Evolutionary conservation across 371 early-diverging fungal species (phyloP).

Genomic region (Mortierella sp.): DNA sequence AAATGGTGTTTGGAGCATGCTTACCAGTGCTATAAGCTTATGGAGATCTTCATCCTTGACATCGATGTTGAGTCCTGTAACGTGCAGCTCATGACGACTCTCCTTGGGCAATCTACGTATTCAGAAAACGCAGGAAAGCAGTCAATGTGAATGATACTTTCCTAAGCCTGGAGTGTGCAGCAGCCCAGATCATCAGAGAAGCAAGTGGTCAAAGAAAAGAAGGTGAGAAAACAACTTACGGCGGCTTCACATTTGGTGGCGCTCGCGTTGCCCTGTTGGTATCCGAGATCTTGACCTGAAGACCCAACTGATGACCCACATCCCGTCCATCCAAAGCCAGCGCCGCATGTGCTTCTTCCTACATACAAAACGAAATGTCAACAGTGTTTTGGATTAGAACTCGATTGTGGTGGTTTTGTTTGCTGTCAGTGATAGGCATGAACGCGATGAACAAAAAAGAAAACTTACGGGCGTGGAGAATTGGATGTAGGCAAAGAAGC

Average conservation of each 20-base stretch:
- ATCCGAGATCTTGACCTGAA: conserved; percentile 51
- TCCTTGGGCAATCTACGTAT: conserved; percentile 27
- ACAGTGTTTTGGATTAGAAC: background rate
- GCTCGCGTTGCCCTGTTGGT: conserved; percentile 23
- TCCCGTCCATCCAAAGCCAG: conserved; percentile 45
- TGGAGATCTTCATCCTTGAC: conserved; percentile 35
- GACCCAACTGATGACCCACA: conserved; percentile 38
- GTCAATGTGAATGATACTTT: too few species aligned
- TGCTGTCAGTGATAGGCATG: background rate
- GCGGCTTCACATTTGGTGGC: conserved; percentile 17
- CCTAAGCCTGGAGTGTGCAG: too few species aligned
- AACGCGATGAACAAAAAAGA: background rate
- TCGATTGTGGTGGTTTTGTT: background rate
- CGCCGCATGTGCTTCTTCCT: conserved; percentile 52
- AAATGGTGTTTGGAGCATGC: background rate
- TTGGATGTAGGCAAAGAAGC: conserved; percentile 38
- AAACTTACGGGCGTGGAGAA: conserved; percentile 33
- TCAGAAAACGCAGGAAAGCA: too few species aligned
- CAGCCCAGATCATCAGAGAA: too few species aligned
- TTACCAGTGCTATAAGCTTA: conserved; percentile 43
- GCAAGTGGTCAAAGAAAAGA: background rate
- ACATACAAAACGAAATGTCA: background rate
- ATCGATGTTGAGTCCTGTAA: conserved; percentile 34
- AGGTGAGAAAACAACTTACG: conserved; percentile 20
- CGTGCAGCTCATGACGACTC: conserved; percentile 39